These are phyloP conservation scores for Chlorophyllum brunneum DNA, from an alignment of 768 basidiomycete species.

Conservation along the genomic window DNA sequence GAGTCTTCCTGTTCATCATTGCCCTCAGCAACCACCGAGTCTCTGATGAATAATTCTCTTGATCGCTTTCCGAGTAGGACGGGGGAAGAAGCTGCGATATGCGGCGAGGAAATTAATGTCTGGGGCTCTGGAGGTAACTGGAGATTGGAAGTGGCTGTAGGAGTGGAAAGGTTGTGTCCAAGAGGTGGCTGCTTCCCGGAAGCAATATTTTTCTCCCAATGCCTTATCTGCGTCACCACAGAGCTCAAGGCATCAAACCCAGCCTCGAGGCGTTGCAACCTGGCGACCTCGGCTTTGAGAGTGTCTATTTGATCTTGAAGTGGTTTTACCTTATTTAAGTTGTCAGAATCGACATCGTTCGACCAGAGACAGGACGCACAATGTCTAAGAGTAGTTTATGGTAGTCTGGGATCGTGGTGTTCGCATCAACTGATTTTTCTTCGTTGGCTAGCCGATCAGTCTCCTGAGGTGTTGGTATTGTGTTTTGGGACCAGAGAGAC, in stretches of 20 bases:
- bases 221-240: neutral
- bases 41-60: conserved; percentile 46
- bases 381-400: neutral
- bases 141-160: conserved; percentile 7
- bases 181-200: conserved; percentile 4
- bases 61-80: conserved; percentile 64
- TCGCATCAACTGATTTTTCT: neutral
- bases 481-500: neutral
- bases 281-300: conserved; percentile 21
- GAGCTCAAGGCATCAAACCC: conserved; percentile 23
- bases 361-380: neutral
- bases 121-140: conserved; percentile 2
- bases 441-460: neutral
- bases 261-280: conserved; percentile 17
- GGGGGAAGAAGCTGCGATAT: conserved; percentile 30
- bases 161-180: conserved; percentile 16
- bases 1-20: conserved; percentile 33
- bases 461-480: neutral
- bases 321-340: conserved; percentile 15
- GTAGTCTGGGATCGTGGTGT: neutral
- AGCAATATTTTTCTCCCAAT: neutral
- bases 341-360: neutral
- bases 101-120: conserved; percentile 10
- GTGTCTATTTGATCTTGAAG: conserved; percentile 19
- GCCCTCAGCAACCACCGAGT: conserved; percentile 38